A percentile compares a stretch with the other conserved stretches of the same genome.
Evolutionary conservation across 495 filamentous ascomycete species (phyloP).

Genomic region (Lepraria neglecta): DNA sequence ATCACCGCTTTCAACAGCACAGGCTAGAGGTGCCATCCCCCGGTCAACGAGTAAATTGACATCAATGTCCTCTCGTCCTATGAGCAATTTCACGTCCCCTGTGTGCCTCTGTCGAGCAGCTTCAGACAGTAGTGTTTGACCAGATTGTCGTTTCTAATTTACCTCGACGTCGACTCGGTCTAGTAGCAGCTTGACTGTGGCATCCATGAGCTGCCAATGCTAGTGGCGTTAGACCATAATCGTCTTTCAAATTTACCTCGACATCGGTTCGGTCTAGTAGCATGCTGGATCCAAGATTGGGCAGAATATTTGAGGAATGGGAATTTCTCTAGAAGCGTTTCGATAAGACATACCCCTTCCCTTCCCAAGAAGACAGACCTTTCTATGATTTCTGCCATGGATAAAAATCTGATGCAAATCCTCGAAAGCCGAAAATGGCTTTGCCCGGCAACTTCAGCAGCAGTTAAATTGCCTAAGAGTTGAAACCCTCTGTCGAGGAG

Average conservation of each 20-base stretch:
- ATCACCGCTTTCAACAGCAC: no score
- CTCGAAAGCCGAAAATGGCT: constrained; percentile 2
- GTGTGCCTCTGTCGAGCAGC: not conserved
- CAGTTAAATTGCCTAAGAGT: not conserved
- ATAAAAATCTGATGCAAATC: not conserved
- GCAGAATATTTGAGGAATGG: not conserved
- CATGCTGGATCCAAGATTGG: not conserved
- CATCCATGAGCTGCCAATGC: no score
- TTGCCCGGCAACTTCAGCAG: not conserved
- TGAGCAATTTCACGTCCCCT: not conserved
- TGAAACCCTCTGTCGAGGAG: not conserved
- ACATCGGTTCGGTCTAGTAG: not conserved
- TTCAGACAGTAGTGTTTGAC: no score
- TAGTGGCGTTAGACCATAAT: not conserved
- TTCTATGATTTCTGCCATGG: not conserved
- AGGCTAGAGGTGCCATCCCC: no score
- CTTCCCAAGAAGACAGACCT: not conserved
- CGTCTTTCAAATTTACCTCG: not conserved
- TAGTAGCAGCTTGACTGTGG: no score
- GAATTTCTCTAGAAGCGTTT: not conserved
- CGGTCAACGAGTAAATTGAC: no score
- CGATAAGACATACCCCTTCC: not conserved
- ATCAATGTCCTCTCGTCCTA: no score
- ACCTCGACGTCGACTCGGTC: no score
- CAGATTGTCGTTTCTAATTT: no score